phyloP scores from a whole-genome alignment of 805 yeast species.

The Nakazawaea molendinolei region DNA sequence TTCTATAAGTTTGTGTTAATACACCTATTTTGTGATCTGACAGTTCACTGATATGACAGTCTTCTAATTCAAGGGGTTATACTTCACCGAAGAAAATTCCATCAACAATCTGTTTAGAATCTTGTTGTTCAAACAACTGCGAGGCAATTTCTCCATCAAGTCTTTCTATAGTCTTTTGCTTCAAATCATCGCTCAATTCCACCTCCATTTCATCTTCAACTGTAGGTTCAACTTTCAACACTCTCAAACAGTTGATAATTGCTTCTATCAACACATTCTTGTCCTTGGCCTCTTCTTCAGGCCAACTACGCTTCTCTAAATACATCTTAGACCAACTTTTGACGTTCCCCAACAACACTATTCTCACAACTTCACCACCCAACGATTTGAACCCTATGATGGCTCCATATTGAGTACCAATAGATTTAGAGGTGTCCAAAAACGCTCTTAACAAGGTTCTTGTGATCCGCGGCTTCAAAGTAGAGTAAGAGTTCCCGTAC shows the following conservation, averaged over 20 bases:
- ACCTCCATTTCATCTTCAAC: slow-evolving; percentile 17
- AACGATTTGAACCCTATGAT: slow-evolving; percentile 75
- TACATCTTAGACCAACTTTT: slow-evolving; percentile 71
- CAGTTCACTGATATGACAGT: too few species aligned
- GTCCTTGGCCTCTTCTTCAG: slow-evolving; percentile 30
- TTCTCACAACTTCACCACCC: slow-evolving; percentile 83
- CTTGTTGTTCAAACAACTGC: slow-evolving; percentile 38
- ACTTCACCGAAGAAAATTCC: slow-evolving; percentile 73
- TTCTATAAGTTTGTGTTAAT: too few species aligned
- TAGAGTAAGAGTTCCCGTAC: slow-evolving; percentile 80
- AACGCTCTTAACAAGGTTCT: slow-evolving; percentile 89
- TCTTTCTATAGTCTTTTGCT: slow-evolving; percentile 41
- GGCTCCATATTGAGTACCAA: slow-evolving; percentile 91
- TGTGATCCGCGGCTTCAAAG: slow-evolving; percentile 88
- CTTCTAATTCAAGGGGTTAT: too few species aligned
- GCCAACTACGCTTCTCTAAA: slow-evolving; percentile 23
- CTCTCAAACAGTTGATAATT: slow-evolving; percentile 48
- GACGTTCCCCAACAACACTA: slow-evolving; percentile 77
- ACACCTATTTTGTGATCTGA: too few species aligned
- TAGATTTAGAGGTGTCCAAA: slow-evolving; percentile 73
- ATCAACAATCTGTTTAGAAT: slow-evolving; percentile 44
- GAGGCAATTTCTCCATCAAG: slow-evolving; percentile 56
- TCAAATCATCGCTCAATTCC: slow-evolving; percentile 25
- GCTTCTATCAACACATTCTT: slow-evolving; percentile 40
- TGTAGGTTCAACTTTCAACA: slow-evolving; percentile 27